Evolutionary conservation across 495 filamentous ascomycete species (phyloP).

Genomic region (Aspergillus conjunctus): DNA sequence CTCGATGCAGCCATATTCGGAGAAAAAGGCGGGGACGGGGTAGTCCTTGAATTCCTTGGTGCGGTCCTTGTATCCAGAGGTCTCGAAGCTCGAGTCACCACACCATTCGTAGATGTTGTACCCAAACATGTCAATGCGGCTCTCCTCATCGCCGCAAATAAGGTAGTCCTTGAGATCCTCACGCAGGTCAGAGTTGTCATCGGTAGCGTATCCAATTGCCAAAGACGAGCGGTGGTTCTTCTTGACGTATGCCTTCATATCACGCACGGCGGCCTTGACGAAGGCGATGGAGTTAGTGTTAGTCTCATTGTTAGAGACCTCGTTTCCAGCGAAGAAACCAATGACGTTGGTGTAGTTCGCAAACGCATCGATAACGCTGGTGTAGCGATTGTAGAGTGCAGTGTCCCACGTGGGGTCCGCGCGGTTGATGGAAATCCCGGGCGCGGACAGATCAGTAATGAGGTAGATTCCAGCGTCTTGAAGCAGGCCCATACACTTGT

Average conservation of each 20-base stretch:
- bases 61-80: conserved; percentile 78
- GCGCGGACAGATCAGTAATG: conserved; percentile 85
- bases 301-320: conserved; percentile 82
- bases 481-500: conserved; percentile 82
- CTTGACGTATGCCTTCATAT: conserved; percentile 93
- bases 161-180: conserved; percentile 82
- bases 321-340: conserved; percentile 98
- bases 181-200: conserved; percentile 84
- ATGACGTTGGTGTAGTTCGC: conserved; percentile 83
- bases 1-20: conserved; percentile 95
- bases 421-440: conserved; percentile 79
- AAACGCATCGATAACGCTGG: conserved; percentile 80
- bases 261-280: conserved; percentile 96
- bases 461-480: conserved; percentile 92
- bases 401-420: conserved; percentile 76
- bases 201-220: conserved; percentile 92
- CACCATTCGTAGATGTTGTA: conserved; percentile 99
- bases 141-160: conserved; percentile 72
- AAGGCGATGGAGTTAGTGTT: conserved; percentile 88
- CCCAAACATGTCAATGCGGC: conserved; percentile 93
- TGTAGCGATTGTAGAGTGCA: conserved; percentile 78
- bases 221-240: conserved; percentile 71
- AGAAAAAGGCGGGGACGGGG: conserved; percentile 94
- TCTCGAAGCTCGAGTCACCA: conserved; percentile 70
- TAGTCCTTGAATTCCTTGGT: conserved; percentile 84